phyloP scores from a whole-genome alignment of 352 stramenopile species.

The Stephanocyclus meneghinianus region DNA sequence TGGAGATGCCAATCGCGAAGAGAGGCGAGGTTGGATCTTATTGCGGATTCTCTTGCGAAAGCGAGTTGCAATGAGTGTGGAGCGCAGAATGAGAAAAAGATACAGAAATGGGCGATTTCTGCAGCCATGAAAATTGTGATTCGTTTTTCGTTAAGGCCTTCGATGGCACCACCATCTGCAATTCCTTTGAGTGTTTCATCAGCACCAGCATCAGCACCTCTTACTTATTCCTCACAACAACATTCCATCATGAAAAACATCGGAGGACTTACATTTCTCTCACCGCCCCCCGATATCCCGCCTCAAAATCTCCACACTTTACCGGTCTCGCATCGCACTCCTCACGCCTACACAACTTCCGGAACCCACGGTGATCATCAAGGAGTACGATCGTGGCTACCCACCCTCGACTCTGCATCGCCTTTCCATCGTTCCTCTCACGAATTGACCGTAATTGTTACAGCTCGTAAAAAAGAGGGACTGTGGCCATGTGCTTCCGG shows the following conservation, averaged over 20 bases:
- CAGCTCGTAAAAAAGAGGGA: conserved; percentile 53
- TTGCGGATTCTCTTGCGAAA: conserved; percentile 53
- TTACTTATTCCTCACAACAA: neutral
- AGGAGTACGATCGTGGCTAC: conserved; percentile 72
- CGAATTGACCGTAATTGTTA: conserved; percentile 66
- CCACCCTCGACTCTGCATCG: conserved; percentile 71
- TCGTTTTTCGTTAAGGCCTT: conserved; percentile 35
- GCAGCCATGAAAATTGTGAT: conserved; percentile 45
- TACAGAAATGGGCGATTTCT: conserved; percentile 17
- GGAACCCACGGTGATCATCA: conserved; percentile 76
- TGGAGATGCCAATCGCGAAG: conserved; percentile 44
- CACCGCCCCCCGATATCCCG: conserved; percentile 6
- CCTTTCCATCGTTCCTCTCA: conserved; percentile 63
- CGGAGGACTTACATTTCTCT: conserved; percentile 65
- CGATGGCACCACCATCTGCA: neutral
- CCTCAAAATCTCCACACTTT: neutral
- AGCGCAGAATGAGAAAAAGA: conserved; percentile 1
- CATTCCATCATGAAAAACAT: conserved; percentile 38
- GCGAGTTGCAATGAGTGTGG: neutral
- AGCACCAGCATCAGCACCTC: neutral
- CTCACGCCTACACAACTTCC: conserved; percentile 71
- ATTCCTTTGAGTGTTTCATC: neutral
- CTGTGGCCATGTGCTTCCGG: conserved; percentile 62
- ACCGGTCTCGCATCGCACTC: conserved; percentile 32
- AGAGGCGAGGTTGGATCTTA: conserved; percentile 52